These are phyloP conservation scores for Mycena olivaceomarginata DNA, from an alignment of 768 basidiomycete genomes.

Conservation along the genomic window DNA sequence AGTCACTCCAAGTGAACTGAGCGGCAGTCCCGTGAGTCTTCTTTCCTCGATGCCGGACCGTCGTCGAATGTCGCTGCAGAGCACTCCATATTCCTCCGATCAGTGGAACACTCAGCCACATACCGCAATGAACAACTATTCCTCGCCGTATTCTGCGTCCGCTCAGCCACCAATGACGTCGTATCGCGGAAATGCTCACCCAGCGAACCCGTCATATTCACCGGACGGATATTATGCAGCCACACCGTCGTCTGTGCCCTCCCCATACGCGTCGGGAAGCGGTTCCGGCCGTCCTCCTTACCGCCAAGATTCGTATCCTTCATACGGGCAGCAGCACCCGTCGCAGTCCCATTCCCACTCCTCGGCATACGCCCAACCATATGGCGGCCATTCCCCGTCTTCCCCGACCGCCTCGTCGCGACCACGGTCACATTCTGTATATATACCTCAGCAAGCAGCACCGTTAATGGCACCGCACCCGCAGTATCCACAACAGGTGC, in stretches of 20 bases:
- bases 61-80: slow-evolving; percentile 54
- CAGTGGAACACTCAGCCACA: slow-evolving; percentile 61
- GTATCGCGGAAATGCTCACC: slow-evolving; percentile 35
- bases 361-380: slow-evolving; percentile 41
- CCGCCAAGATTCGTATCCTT: slow-evolving; percentile 54
- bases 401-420: slow-evolving; percentile 54
- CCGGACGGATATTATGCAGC: slow-evolving; percentile 47
- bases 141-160: slow-evolving; percentile 40
- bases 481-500: slow-evolving; percentile 58
- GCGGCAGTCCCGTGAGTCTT: slow-evolving; percentile 41
- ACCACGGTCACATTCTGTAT: slow-evolving; percentile 64
- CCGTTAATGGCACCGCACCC: slow-evolving; percentile 45
- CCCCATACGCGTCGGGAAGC: slow-evolving; percentile 50
- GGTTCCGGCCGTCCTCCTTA: slow-evolving; percentile 54
- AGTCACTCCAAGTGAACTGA: slow-evolving; percentile 49
- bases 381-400: slow-evolving; percentile 43
- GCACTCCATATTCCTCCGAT: slow-evolving; percentile 52
- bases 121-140: slow-evolving; percentile 48
- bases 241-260: slow-evolving; percentile 32
- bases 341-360: slow-evolving; percentile 51
- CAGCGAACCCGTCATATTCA: slow-evolving; percentile 41
- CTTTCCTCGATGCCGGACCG: slow-evolving; percentile 53
- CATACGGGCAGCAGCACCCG: slow-evolving; percentile 52
- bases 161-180: slow-evolving; percentile 34
- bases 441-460: slow-evolving; percentile 47